Percentiles rank a stretch among this genome's conserved stretches.
phyloP scores from a whole-genome alignment of 2,329 filamentous ascomycete species.

The Stemphylium beticola region DNA sequence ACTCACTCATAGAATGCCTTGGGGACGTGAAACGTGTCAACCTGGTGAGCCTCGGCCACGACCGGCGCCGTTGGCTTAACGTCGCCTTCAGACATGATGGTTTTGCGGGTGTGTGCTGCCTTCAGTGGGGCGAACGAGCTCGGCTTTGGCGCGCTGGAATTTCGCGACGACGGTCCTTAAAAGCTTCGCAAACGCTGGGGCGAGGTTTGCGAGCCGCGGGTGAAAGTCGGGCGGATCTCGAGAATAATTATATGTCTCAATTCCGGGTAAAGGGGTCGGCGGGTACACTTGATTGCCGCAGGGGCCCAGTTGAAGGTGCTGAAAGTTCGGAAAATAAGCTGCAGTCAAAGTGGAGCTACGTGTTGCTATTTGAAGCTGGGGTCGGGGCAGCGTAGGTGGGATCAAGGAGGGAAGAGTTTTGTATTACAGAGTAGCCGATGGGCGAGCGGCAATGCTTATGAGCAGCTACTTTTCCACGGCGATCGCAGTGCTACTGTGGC shows the following conservation, averaged over 20 bases:
- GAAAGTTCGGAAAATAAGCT: conserved; percentile 35
- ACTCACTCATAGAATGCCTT: conserved; percentile 55
- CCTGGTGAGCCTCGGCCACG: conserved; percentile 76
- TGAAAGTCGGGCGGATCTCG: conserved; percentile 9
- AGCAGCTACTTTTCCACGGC: conserved; percentile 9
- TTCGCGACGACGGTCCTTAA: conserved; percentile 7
- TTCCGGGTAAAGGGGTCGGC: conserved; percentile 48
- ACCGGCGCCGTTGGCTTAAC: conserved; percentile 53
- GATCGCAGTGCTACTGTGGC: conserved; percentile 13
- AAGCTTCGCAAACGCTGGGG: background rate
- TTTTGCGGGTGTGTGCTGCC: conserved; percentile 13
- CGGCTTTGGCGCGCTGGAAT: conserved; percentile 16
- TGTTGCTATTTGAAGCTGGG: conserved; percentile 1
- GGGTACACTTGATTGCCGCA: conserved; percentile 36
- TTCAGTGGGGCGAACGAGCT: conserved; percentile 10
- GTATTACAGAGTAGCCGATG: conserved; percentile 11
- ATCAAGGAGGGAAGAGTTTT: background rate
- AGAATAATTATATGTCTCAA: conserved; percentile 34
- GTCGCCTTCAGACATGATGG: conserved; percentile 54
- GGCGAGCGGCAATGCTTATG: conserved; percentile 30
- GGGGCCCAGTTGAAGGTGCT: conserved; percentile 34
- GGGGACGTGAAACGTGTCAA: conserved; percentile 73
- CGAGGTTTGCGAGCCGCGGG: conserved; percentile 11
- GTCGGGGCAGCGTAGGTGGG: background rate
- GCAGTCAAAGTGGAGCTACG: conserved; percentile 33